Conservation (phyloP, 345 rosid genomes). For the Mercurialis annua region DNA sequence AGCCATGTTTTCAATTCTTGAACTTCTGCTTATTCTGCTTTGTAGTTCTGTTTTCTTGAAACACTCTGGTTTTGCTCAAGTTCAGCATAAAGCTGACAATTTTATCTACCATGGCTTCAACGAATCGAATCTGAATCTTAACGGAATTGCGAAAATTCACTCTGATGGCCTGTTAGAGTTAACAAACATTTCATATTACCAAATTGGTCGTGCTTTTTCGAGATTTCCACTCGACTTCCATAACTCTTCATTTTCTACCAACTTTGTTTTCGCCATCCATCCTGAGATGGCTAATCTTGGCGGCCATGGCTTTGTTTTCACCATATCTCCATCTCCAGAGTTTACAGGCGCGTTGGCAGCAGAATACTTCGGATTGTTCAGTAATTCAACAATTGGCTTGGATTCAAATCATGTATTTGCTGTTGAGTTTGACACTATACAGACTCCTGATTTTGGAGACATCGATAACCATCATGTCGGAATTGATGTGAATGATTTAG, state of each 20-base stretch:
- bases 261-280: slow-evolving; percentile 24
- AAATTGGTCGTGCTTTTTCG: slow-evolving; percentile 44
- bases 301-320: slow-evolving; percentile 28
- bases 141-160: slow-evolving; percentile 32
- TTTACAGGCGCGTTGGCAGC: slow-evolving; percentile 7
- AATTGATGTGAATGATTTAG: slow-evolving; percentile 12
- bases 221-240: slow-evolving; percentile 34
- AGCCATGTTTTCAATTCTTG: neutral
- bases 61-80: slow-evolving; percentile 19
- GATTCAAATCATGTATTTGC: slow-evolving; percentile 18
- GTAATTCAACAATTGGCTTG: neutral
- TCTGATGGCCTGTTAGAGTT: slow-evolving; percentile 50
- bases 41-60: neutral
- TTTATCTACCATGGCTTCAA: slow-evolving; percentile 47
- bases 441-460: slow-evolving; percentile 5
- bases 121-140: slow-evolving; percentile 27
- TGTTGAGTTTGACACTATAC: slow-evolving; percentile 17
- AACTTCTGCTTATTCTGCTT: neutral
- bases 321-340: slow-evolving; percentile 18
- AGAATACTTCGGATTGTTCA: slow-evolving; percentile 22
- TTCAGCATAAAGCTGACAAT: slow-evolving; percentile 6
- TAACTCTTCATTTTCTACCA: slow-evolving; percentile 26
- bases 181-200: slow-evolving; percentile 36
- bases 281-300: neutral
- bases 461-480: slow-evolving; percentile 19